These are phyloP conservation scores for Plenodomus lindquistii DNA, from an alignment of 2,329 filamentous ascomycete species.

Conservation along the genomic window DNA sequence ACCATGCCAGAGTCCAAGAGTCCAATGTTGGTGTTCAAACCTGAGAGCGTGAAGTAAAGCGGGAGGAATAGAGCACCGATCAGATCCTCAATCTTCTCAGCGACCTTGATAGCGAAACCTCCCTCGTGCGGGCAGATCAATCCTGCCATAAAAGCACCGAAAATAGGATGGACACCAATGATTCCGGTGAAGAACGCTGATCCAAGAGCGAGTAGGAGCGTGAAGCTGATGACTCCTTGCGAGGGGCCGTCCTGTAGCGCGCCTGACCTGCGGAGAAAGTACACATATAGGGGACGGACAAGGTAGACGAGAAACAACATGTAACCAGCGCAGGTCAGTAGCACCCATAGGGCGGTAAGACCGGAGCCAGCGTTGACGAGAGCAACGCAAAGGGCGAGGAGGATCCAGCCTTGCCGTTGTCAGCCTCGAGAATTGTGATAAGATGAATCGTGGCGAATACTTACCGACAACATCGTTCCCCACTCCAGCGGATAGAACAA, in stretches of 20 bases:
- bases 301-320: conserved; percentile 73
- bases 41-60: conserved; percentile 91
- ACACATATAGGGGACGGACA: conserved; percentile 75
- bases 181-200: conserved; percentile 88
- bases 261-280: conserved; percentile 71
- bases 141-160: conserved; percentile 87
- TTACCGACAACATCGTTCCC: conserved; percentile 81
- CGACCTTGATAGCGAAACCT: conserved; percentile 87
- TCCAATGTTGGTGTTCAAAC: conserved; percentile 84
- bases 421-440: conserved; percentile 3
- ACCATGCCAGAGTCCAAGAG: conserved; percentile 78
- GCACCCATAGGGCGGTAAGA: conserved; percentile 79
- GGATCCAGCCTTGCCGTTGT: conserved; percentile 68
- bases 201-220: conserved; percentile 74
- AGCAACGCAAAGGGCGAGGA: conserved; percentile 89
- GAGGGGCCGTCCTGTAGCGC: conserved; percentile 86
- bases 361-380: conserved; percentile 87
- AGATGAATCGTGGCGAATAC: conserved; percentile 4
- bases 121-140: conserved; percentile 88
- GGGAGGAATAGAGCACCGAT: conserved; percentile 83
- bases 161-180: conserved; percentile 93
- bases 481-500: conserved; percentile 86
- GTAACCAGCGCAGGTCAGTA: conserved; percentile 76
- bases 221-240: conserved; percentile 81
- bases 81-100: conserved; percentile 92